A percentile compares a stretch with the other conserved stretches of the same genome.
phyloP scores from a whole-genome alignment of 2,329 filamentous ascomycete genomes.

The Aspergillus vadensis region DNA sequence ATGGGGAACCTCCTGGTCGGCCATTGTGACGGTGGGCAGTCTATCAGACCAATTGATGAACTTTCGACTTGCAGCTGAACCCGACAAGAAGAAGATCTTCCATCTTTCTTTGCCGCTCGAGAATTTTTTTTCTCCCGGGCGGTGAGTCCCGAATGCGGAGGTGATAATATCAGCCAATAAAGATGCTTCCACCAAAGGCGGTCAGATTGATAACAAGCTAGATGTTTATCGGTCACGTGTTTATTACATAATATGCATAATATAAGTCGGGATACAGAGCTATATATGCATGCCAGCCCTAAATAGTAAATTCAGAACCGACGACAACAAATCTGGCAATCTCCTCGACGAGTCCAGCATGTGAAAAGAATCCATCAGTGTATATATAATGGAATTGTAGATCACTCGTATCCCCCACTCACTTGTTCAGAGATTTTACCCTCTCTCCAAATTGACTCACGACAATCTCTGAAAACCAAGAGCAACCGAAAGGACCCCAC shows the following conservation, averaged over 20 bases:
- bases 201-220: conserved; percentile 2
- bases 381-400: too few relatives aligned
- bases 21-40: conserved; percentile 17
- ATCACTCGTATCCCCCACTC: too few relatives aligned
- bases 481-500: too few relatives aligned
- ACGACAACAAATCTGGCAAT: too few relatives aligned
- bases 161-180: background rate
- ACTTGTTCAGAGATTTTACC: too few relatives aligned
- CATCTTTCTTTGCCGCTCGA: background rate
- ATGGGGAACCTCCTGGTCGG: conserved; percentile 24
- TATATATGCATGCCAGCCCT: background rate
- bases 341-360: too few relatives aligned
- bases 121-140: conserved; percentile 7
- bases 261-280: too few relatives aligned
- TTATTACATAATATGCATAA: too few relatives aligned
- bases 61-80: background rate
- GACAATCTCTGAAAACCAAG: too few relatives aligned
- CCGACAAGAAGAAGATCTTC: background rate
- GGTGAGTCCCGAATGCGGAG: background rate
- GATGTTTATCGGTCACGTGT: background rate
- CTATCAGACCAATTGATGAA: conserved; percentile 3
- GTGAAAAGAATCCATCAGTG: too few relatives aligned
- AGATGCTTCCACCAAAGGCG: background rate
- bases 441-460: too few relatives aligned
- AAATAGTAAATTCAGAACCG: background rate